Evolutionary conservation across 768 basidiomycete genomes (phyloP).

Genomic region (Psilocybe azurescens): DNA sequence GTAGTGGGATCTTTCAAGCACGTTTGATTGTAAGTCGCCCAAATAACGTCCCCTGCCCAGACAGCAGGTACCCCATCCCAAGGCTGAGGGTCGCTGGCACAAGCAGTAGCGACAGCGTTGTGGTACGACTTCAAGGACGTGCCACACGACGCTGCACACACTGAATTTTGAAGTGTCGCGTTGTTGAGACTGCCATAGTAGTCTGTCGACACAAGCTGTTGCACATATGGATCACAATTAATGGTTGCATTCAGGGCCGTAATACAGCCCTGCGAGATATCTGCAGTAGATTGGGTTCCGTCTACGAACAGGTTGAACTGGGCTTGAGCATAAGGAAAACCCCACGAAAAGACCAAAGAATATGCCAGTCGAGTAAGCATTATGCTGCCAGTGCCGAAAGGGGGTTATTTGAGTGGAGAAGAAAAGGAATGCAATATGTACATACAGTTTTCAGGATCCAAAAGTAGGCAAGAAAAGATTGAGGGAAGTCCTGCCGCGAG

Average conservation of each 20-base stretch:
- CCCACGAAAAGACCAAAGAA: neutral
- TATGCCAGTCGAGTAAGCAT: neutral
- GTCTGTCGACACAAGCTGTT: neutral
- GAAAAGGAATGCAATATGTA: no score
- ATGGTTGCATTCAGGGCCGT: neutral
- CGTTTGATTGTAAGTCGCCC: neutral
- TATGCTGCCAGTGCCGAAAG: neutral
- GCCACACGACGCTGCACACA: neutral
- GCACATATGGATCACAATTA: slow-evolving; percentile 2
- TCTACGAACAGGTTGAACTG: neutral
- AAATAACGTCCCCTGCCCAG: neutral
- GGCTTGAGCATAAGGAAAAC: neutral
- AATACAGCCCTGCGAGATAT: neutral
- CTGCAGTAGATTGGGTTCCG: neutral
- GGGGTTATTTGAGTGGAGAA: neutral
- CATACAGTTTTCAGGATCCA: no score
- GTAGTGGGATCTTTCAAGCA: neutral
- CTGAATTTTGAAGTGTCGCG: neutral
- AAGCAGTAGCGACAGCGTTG: neutral
- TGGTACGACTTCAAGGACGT: neutral
- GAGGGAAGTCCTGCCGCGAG: no score
- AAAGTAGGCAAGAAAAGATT: neutral
- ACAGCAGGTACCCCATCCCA: neutral
- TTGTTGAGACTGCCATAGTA: slow-evolving; percentile 1
- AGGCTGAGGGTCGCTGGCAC: neutral